Conservation (phyloP, 257 asterid species). For the Sherardia arvensis region DNA sequence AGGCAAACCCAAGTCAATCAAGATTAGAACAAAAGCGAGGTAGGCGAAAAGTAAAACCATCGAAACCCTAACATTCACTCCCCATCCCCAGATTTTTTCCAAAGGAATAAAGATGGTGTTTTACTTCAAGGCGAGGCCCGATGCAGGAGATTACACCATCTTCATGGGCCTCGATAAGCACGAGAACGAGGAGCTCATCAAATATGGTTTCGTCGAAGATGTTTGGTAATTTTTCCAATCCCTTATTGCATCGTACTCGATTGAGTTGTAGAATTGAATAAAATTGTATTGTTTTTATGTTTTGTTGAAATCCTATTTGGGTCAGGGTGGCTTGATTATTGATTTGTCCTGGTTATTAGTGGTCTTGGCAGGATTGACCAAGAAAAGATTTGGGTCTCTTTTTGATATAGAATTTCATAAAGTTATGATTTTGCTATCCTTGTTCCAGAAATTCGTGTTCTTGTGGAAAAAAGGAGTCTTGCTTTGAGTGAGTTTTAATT, state of each 20-base stretch:
- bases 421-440: not conserved
- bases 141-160: conserved; percentile 80
- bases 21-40: not conserved
- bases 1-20: conserved; percentile 6
- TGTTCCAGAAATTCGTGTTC: not conserved
- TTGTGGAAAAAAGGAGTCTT: not conserved
- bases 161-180: conserved; percentile 91
- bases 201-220: conserved; percentile 79
- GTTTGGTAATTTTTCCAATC: conserved; percentile 44
- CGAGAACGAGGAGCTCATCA: conserved; percentile 97
- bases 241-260: not conserved
- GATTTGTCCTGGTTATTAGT: not conserved
- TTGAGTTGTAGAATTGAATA: not conserved
- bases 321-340: not conserved
- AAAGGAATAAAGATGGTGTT: conserved; percentile 48
- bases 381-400: not conserved
- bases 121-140: conserved; percentile 91
- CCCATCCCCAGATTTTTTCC: too few relatives aligned
- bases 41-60: not conserved
- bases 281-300: not conserved
- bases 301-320: not conserved
- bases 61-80: conserved; percentile 13
- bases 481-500: not conserved
- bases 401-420: too few relatives aligned
- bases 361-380: not conserved